phyloP scores from a whole-genome alignment of 345 rosid genomes.

The Eucalyptus regnans region DNA sequence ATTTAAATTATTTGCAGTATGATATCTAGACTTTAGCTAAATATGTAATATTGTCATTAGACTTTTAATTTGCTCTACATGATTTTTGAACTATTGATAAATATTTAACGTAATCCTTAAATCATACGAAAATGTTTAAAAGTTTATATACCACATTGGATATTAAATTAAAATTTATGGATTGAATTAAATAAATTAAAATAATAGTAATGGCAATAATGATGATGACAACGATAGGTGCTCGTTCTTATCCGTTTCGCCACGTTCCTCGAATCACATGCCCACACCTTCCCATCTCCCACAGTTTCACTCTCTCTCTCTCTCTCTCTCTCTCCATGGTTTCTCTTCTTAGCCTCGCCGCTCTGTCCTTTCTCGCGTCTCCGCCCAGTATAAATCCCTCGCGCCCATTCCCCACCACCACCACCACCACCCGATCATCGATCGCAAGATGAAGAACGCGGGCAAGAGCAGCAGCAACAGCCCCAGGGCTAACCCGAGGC shows the following conservation, averaged over 20 bases:
- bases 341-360: not conserved
- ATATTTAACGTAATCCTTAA: accelerated
- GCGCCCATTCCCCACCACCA: not conserved
- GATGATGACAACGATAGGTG: not conserved
- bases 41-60: accelerated
- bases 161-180: not conserved
- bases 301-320: not conserved
- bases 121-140: too few species aligned
- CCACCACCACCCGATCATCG: not conserved
- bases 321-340: not conserved
- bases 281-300: not conserved
- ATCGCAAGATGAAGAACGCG: conserved; percentile 11
- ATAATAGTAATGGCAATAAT: not conserved
- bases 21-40: accelerated
- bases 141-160: accelerated
- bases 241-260: not conserved
- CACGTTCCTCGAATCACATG: not conserved
- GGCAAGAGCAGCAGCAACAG: conserved; percentile 13
- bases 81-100: accelerated
- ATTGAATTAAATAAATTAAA: not conserved
- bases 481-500: not conserved
- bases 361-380: not conserved
- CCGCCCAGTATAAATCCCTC: not conserved
- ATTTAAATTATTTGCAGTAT: accelerated
- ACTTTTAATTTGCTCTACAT: accelerated